phyloP scores from a whole-genome alignment of 768 basidiomycete genomes.

The Tremella mesenterica region DNA sequence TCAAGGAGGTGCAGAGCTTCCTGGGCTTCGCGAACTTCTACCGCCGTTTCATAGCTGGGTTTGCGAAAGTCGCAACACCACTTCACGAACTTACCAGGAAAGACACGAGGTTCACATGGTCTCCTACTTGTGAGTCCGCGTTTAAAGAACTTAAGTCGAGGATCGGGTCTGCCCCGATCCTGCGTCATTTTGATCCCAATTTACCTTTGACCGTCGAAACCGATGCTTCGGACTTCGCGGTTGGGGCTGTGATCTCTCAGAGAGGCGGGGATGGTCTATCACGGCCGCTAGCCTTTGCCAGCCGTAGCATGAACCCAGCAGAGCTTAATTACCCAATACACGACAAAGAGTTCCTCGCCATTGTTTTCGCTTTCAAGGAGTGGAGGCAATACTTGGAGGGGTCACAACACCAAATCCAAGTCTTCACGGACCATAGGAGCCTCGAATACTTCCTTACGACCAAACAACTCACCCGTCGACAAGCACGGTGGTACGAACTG shows the following conservation, averaged over 20 bases:
- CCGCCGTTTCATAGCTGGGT: conserved; percentile 46
- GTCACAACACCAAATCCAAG: neutral
- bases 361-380: conserved; percentile 40
- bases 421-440: neutral
- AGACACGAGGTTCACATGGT: neutral
- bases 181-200: conserved; percentile 7
- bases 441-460: conserved; percentile 2
- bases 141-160: conserved; percentile 8
- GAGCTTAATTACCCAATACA: conserved; percentile 52
- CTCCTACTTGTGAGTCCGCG: neutral
- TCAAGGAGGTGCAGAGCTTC: conserved; percentile 44
- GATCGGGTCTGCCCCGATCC: conserved; percentile 10
- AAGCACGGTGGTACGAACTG: conserved; percentile 47
- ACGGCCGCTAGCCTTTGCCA: conserved; percentile 46
- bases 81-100: conserved; percentile 12
- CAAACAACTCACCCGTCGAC: conserved; percentile 46
- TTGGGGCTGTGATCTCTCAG: conserved; percentile 40
- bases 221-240: conserved; percentile 37
- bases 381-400: conserved; percentile 12
- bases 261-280: neutral
- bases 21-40: conserved; percentile 51
- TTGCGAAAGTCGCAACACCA: conserved; percentile 40
- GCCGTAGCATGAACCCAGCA: conserved; percentile 21
- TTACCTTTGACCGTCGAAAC: conserved; percentile 12
- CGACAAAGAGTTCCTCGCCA: conserved; percentile 51